These are phyloP conservation scores for Eimeria maxima DNA, from an alignment of 169 alveolate genomes.

Conservation along the genomic window DNA sequence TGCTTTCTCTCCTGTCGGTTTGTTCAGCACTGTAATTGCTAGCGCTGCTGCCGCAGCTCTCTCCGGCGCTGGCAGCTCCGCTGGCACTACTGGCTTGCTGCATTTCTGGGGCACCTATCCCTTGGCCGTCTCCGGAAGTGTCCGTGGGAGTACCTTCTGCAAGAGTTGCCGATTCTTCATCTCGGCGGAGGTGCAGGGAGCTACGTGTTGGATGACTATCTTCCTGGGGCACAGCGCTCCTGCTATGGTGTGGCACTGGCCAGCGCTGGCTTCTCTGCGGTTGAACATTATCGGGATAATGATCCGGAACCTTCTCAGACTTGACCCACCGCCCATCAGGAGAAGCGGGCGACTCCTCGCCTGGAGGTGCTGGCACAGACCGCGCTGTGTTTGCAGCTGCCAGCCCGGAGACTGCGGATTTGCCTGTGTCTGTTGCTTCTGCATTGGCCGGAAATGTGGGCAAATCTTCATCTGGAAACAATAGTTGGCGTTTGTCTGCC, in stretches of 20 bases:
- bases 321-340: conserved; percentile 34
- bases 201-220: background rate
- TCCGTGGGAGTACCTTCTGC: background rate
- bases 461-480: conserved; percentile 63
- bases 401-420: background rate
- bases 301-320: background rate
- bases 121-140: conserved; percentile 28
- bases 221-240: background rate
- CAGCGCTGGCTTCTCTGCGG: conserved; percentile 37
- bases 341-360: background rate
- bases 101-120: conserved; percentile 1
- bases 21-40: background rate
- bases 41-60: conserved; percentile 58
- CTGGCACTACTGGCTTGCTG: conserved; percentile 29
- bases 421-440: conserved; percentile 19
- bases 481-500: conserved; percentile 32
- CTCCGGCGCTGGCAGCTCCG: conserved; percentile 64
- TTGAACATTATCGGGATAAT: background rate
- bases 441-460: conserved; percentile 8
- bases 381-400: conserved; percentile 3
- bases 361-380: background rate
- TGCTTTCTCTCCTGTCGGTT: conserved; percentile 37
- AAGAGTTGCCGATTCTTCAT: background rate
- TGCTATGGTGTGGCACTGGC: conserved; percentile 54
- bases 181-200: background rate